Evolutionary conservation across 2,329 filamentous ascomycete species (phyloP).

Genomic region (Raffaelea albimanens): DNA sequence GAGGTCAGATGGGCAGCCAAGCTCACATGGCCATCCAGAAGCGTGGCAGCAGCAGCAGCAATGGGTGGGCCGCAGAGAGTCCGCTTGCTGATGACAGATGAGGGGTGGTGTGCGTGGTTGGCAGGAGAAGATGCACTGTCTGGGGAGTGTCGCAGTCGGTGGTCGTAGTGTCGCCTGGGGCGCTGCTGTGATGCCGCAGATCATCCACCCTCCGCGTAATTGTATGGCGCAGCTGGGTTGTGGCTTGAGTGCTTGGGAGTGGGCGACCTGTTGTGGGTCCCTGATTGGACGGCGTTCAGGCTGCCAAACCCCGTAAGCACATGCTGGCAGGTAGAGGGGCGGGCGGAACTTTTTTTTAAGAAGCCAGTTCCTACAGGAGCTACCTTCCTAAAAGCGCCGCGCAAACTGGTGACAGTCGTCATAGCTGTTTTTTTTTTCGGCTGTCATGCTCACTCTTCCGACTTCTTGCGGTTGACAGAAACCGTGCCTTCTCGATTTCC

Average conservation of each 20-base stretch:
- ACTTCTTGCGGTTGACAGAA: constrained; percentile 5
- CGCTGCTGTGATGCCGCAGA: not conserved
- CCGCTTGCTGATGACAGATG: too few relatives aligned
- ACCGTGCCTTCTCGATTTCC: constrained; percentile 5
- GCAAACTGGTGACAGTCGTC: not conserved
- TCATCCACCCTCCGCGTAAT: not conserved
- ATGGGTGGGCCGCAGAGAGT: too few relatives aligned
- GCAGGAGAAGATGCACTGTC: too few relatives aligned
- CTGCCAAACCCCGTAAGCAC: too few relatives aligned
- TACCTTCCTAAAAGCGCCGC: not conserved
- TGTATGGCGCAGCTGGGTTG: not conserved
- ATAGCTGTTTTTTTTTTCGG: not conserved
- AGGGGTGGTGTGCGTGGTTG: too few relatives aligned
- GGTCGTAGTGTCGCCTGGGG: too few relatives aligned
- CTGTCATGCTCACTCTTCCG: constrained; percentile 4
- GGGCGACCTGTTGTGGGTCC: constrained; percentile 2
- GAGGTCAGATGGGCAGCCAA: constrained; percentile 1
- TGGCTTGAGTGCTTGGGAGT: constrained; percentile 1
- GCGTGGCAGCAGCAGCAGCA: not conserved
- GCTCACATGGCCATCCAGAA: constrained; percentile 5
- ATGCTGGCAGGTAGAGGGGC: too few relatives aligned
- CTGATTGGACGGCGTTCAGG: too few relatives aligned
- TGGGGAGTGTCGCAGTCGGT: too few relatives aligned
- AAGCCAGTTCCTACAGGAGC: not conserved
- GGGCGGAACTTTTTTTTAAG: too few relatives aligned